Base-by-base conservation (phyloP, 495 filamentous ascomycete species). In the Penicillium steckii region DNA sequence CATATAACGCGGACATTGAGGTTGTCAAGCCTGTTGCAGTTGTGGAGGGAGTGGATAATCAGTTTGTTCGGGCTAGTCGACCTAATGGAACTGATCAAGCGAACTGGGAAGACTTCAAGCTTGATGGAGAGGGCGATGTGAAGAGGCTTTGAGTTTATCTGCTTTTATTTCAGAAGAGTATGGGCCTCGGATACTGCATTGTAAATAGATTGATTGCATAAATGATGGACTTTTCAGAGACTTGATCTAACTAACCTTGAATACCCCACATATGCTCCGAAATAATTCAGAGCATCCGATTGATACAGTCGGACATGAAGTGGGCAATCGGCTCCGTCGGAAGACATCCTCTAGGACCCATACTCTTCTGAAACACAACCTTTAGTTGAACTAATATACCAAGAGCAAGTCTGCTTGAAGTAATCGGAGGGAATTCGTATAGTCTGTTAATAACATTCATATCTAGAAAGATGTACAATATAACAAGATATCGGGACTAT, bases 21-120 rank as follows among this genome's bases (percentile, higher is more conserved):
- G 60, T 75, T 43, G 73, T 76, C 3, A 61, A 54, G 21, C 71
- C 72, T 1, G 59, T 74, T 46, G 62, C 63, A 46, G 52, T 62
- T 44, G 65, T 77, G 24, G 59, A 70, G 6, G 74, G 68, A 1
- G 70, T 75, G 13, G 67, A 73, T 35, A 74, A 72, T 55, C 57
- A 56, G 54, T 77, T 75, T 52, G 56, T 62, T 19, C 59, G 71
- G 22, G 68, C 69, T 4, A 72, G 71, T 59, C 68, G 72, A 27
- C 72, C 72, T 6, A 75, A 75, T 65, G 74, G 74, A 1, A 46
- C 43, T 4, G 73, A 75, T 51, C 42, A 50, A 30, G 52, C 72
- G 12, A 56, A 35, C 18, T 76, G 73, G 73, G 61, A 68, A 48
- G 69, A 66, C 43, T 74, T 74, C 37, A 51, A 35, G 35, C 19